These are phyloP conservation scores for Pichia sp. DNA, from an alignment of 1,139 yeast species.

Conservation along the genomic window DNA sequence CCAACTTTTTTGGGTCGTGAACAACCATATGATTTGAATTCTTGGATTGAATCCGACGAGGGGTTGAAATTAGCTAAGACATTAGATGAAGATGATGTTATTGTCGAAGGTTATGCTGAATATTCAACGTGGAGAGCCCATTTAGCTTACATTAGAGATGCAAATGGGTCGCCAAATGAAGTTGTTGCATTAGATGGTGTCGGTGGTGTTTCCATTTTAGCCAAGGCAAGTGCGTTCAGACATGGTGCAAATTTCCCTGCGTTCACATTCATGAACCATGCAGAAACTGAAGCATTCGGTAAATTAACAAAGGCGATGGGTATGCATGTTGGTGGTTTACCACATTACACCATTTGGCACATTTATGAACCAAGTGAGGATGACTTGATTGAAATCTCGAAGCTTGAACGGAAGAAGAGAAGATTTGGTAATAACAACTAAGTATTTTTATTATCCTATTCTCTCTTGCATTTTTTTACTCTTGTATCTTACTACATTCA, in stretches of 20 bases:
- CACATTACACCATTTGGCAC: slow-evolving; percentile 87
- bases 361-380: slow-evolving; percentile 90
- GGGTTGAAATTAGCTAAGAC: slow-evolving; percentile 66
- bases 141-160: slow-evolving; percentile 69
- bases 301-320: slow-evolving; percentile 82
- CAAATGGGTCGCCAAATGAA: slow-evolving; percentile 62
- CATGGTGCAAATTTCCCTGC: slow-evolving; percentile 87
- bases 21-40: slow-evolving; percentile 84
- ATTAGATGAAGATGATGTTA: slow-evolving; percentile 78
- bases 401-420: slow-evolving; percentile 68
- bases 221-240: slow-evolving; percentile 76
- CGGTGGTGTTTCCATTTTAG: slow-evolving; percentile 86
- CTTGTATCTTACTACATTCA: no score
- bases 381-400: slow-evolving; percentile 72
- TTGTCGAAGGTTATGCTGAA: slow-evolving; percentile 90
- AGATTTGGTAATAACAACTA: slow-evolving; percentile 17
- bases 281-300: slow-evolving; percentile 90
- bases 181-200: slow-evolving; percentile 80
- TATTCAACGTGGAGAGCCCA: slow-evolving; percentile 89
- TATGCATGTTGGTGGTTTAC: slow-evolving; percentile 76
- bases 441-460: no score
- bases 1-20: slow-evolving; percentile 74
- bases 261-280: slow-evolving; percentile 82
- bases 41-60: slow-evolving; percentile 81
- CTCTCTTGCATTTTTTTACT: no score